Base-by-base conservation (phyloP, 208 protist species). In the Leishmania mexicana region DNA sequence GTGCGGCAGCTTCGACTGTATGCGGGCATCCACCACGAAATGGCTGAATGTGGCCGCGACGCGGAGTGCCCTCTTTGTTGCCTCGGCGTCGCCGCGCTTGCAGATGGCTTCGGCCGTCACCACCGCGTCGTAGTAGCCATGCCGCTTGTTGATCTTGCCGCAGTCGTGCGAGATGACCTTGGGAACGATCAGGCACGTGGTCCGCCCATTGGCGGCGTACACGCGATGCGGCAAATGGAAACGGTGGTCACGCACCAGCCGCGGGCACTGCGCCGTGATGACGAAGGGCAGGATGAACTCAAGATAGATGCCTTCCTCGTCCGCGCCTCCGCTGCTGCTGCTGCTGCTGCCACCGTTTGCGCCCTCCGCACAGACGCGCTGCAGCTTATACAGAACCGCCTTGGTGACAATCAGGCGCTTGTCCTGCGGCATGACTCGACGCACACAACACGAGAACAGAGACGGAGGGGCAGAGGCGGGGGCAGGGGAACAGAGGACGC, bases 321-420 rank as follows among this genome's bases (percentile, higher is more conserved):
- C 81, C 3, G 85, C 87, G 21, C 84, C 83, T 51, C 82, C 78
- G 53, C 74, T 78, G 75, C 79, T 64, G 38, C 65, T 49, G 49
- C 40, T 75, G 75, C 79, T 45, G 45, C 45, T 49, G 45, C 31
- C 73, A 62, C 28, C 40, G 7, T 10, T 58, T 38, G 21, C 35
- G 6, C 81, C 81, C 19, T 86, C 83, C 35, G 79, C 80, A 74
- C 89, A 90, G 35, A 96, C 79, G 35, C 89, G 88, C 82, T 95
- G 88, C 75, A 97, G 54, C 83, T 96, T 96, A 85, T 93, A 89
- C 0, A 97, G 78, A 64, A 96, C 93, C 42, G 94, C 94, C 83
- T 96, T 96, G 40, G 92, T 95, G 40, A 97, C 82, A 87, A 97
- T 94, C 10, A 97, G 85, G 8, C 94, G 88, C 79, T 97, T 97